Percentiles rank a stretch among this genome's conserved stretches.
Conservation (phyloP, 2,329 filamentous ascomycete species). For the Sphaerostilbella broomeana region DNA sequence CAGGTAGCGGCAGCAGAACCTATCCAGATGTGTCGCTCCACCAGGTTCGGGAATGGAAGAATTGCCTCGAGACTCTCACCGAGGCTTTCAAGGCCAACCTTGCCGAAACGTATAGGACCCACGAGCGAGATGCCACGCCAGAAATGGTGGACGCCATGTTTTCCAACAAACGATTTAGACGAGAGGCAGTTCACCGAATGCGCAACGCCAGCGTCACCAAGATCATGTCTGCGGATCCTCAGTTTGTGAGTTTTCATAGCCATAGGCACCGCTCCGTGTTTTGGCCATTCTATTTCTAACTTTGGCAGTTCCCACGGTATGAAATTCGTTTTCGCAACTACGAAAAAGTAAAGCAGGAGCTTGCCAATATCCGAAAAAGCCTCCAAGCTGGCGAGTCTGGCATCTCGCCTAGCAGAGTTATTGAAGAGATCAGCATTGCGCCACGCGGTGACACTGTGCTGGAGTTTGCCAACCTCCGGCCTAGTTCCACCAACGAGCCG, state of each 20-base stretch:
- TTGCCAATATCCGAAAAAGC: slow-evolving; percentile 34
- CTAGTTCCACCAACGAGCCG: slow-evolving; percentile 29
- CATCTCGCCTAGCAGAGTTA: slow-evolving; percentile 31
- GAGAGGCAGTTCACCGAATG: slow-evolving; percentile 38
- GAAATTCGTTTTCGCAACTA: slow-evolving; percentile 43
- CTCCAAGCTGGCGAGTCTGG: slow-evolving; percentile 36
- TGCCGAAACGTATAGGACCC: slow-evolving; percentile 38
- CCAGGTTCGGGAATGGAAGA: slow-evolving; percentile 40
- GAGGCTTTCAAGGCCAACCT: slow-evolving; percentile 37
- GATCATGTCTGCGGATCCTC: slow-evolving; percentile 37
- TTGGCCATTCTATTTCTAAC: background rate
- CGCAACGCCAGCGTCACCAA: slow-evolving; percentile 38
- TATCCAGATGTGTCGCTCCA: slow-evolving; percentile 30
- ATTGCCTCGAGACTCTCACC: slow-evolving; percentile 35
- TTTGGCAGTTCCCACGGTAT: slow-evolving; percentile 35
- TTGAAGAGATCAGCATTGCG: slow-evolving; percentile 39
- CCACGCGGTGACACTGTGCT: slow-evolving; percentile 43
- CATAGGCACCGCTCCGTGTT: background rate
- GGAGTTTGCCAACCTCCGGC: slow-evolving; percentile 41
- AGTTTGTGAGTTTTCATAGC: slow-evolving; percentile 30
- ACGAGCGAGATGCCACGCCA: slow-evolving; percentile 37
- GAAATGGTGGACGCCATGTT: slow-evolving; percentile 39
- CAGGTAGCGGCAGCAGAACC: slow-evolving; percentile 19
- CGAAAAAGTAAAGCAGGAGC: slow-evolving; percentile 37
- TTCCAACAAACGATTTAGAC: slow-evolving; percentile 35